These are phyloP conservation scores for Rubia balearica DNA, from an alignment of 305 asterid species.

Conservation along the genomic window DNA sequence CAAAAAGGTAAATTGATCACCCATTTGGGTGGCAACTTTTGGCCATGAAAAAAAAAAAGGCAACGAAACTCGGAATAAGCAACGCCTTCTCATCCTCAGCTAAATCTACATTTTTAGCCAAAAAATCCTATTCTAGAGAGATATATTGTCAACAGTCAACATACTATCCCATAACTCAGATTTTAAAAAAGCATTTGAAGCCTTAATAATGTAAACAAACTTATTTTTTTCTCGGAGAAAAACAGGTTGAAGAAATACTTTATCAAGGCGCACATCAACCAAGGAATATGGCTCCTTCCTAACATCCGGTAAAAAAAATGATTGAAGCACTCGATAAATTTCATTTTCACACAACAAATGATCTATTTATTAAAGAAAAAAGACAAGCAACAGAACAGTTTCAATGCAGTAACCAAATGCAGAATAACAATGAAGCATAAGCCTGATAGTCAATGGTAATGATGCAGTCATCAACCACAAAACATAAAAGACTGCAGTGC, in stretches of 20 bases:
- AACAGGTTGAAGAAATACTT: not conserved
- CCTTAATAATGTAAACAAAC: not conserved
- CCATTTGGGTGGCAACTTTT: not conserved
- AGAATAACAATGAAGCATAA: not conserved
- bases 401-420: not conserved
- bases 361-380: not conserved
- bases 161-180: not conserved
- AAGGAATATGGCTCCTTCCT: not conserved
- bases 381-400: not conserved
- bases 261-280: not conserved
- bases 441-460: not conserved
- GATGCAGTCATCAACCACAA: not conserved
- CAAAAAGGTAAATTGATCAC: not conserved
- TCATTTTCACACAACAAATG: not conserved
- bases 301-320: not conserved
- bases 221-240: not conserved
- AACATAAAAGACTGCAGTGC: not conserved
- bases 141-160: not conserved
- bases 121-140: not conserved
- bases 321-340: conserved; percentile 2
- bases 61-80: not conserved
- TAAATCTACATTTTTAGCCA: not conserved
- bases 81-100: not conserved
- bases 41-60: conserved; percentile 1
- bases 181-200: not conserved